phyloP scores from a whole-genome alignment of 2,329 filamentous ascomycete species.

The Aspergillus ochraceus region DNA sequence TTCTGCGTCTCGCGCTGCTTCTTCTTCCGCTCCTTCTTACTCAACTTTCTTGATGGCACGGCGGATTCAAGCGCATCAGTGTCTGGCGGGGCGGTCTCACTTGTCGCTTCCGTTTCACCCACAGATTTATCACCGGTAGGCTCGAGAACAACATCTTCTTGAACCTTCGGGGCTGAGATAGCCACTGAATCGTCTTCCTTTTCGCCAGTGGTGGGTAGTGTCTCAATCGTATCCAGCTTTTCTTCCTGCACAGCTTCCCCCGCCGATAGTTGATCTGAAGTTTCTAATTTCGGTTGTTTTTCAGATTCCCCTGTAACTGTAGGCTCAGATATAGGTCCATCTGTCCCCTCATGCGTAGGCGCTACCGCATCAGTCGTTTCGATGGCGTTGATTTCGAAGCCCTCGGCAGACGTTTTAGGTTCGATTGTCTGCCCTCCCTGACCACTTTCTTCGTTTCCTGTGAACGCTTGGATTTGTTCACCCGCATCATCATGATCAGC shows the following conservation, averaged over 20 bases:
- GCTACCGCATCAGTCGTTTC: neutral
- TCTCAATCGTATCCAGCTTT: neutral
- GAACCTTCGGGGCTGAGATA: neutral
- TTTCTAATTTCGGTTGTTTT: neutral
- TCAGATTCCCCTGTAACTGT: neutral
- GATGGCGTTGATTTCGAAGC: neutral
- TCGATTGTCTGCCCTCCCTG: neutral
- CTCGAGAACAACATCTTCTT: neutral
- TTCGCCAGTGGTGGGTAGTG: neutral
- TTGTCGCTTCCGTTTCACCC: neutral
- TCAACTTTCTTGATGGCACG: slow-evolving; percentile 18
- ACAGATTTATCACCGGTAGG: neutral
- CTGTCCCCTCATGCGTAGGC: neutral
- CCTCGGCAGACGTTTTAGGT: neutral
- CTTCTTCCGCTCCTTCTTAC: slow-evolving; percentile 31
- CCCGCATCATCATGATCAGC: slow-evolving; percentile 5
- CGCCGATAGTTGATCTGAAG: neutral
- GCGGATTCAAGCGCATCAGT: slow-evolving; percentile 8
- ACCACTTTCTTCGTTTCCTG: slow-evolving; percentile 7
- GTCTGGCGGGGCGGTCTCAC: slow-evolving; percentile 2
- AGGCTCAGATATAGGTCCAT: neutral
- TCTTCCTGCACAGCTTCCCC: neutral
- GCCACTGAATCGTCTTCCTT: neutral
- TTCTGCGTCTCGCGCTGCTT: slow-evolving; percentile 23
- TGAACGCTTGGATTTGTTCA: slow-evolving; percentile 1